phyloP scores from a whole-genome alignment of 2,329 filamentous ascomycete species.

The Fusarium nisikadoi region DNA sequence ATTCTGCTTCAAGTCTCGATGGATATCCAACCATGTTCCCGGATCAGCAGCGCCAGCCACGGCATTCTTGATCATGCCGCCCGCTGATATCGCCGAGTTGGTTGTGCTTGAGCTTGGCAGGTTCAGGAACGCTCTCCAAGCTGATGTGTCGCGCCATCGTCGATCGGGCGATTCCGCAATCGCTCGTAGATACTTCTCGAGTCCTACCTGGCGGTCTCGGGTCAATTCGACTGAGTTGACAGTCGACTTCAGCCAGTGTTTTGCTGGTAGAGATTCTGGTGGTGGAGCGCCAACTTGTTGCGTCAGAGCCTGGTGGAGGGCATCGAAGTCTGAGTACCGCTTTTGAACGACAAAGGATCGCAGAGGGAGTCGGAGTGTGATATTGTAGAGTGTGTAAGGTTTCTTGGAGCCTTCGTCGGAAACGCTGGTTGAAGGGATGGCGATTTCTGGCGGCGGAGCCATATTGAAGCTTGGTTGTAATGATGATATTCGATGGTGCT shows the following conservation, averaged over 20 bases:
- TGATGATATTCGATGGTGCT: background rate
- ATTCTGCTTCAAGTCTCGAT: constrained; percentile 76
- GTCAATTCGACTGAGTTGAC: constrained; percentile 75
- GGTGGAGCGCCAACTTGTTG: constrained; percentile 70
- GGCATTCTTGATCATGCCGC: constrained; percentile 55
- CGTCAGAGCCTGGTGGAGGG: constrained; percentile 72
- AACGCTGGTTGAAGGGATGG: constrained; percentile 73
- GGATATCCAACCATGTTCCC: constrained; percentile 79
- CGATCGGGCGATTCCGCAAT: constrained; percentile 80
- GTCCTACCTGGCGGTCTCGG: constrained; percentile 72
- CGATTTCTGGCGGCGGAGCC: constrained; percentile 74
- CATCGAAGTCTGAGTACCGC: constrained; percentile 82
- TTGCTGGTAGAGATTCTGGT: constrained; percentile 74
- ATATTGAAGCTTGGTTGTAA: constrained; percentile 52
- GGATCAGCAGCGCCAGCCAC: constrained; percentile 63
- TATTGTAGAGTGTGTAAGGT: constrained; percentile 81
- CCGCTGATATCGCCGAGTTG: constrained; percentile 60
- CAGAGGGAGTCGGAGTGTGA: constrained; percentile 79
- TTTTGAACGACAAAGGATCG: constrained; percentile 81
- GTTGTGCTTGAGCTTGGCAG: constrained; percentile 66
- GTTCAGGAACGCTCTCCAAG: constrained; percentile 79
- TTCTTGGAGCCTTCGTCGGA: constrained; percentile 65
- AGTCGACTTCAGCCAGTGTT: constrained; percentile 82
- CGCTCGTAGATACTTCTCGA: constrained; percentile 77
- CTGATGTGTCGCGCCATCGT: constrained; percentile 77